phyloP scores from a whole-genome alignment of 768 basidiomycete genomes.

The Mycena olivaceomarginata region DNA sequence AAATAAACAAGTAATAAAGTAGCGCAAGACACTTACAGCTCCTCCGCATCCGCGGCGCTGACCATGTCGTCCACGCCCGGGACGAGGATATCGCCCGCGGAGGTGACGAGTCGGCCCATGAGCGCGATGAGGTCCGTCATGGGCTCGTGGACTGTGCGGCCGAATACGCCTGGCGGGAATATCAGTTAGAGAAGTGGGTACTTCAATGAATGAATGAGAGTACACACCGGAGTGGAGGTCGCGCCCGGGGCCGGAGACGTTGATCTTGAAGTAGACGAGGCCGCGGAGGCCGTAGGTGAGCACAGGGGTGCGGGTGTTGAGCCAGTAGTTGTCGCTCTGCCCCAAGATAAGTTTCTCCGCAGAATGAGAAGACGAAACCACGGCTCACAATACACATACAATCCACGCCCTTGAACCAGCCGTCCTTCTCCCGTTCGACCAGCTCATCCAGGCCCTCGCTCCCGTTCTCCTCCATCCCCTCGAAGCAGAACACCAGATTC shows the following conservation, averaged over 20 bases:
- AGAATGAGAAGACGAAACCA: constrained; percentile 23
- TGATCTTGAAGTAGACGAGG: constrained; percentile 89
- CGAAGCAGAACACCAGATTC: constrained; percentile 94
- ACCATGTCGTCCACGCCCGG: constrained; percentile 86
- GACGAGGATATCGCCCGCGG: constrained; percentile 78
- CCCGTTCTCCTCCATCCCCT: constrained; percentile 98
- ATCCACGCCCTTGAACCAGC: constrained; percentile 92
- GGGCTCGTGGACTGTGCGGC: constrained; percentile 80
- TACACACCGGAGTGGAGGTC: constrained; percentile 91
- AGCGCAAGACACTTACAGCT: constrained; percentile 6
- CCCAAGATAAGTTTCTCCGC: neutral
- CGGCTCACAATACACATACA: constrained; percentile 91
- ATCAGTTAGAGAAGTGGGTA: constrained; percentile 61
- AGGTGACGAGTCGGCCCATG: constrained; percentile 81
- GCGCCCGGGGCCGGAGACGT: constrained; percentile 87
- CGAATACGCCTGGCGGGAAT: constrained; percentile 73
- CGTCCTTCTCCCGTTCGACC: constrained; percentile 77
- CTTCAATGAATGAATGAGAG: neutral
- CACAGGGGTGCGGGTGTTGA: constrained; percentile 86
- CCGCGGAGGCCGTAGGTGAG: constrained; percentile 94
- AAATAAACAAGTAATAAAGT: neutral
- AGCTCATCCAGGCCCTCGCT: constrained; percentile 94
- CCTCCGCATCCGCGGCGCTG: constrained; percentile 26
- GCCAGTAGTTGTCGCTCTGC: constrained; percentile 96
- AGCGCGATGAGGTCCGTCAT: constrained; percentile 86